phyloP scores from a whole-genome alignment of 345 rosid genomes.

The Salix purpurea region DNA sequence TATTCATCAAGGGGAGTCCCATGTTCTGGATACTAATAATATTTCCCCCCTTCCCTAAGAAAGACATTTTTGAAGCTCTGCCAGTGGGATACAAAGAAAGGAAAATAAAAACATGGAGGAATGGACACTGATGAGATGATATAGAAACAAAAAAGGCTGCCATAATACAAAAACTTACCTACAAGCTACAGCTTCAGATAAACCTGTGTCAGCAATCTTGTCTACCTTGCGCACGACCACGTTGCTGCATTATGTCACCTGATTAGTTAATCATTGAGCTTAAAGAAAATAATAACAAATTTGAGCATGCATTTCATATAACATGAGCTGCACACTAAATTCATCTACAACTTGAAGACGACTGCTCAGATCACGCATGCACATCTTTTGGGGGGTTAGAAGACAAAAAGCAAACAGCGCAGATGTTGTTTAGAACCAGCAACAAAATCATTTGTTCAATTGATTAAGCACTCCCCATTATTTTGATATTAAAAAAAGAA shows the following conservation, averaged over 20 bases:
- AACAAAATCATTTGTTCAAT: no score
- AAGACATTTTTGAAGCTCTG: no score
- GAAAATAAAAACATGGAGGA: background rate
- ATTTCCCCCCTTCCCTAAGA: no score
- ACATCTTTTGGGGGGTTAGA: background rate
- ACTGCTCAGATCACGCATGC: background rate
- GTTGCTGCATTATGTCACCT: constrained; percentile 40
- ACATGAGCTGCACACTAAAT: background rate
- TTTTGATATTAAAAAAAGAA: no score
- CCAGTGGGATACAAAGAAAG: background rate
- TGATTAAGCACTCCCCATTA: no score
- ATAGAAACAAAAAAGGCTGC: background rate
- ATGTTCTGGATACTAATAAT: no score
- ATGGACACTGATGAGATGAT: no score
- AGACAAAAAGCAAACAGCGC: no score
- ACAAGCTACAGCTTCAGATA: constrained; percentile 41
- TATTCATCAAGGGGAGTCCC: no score
- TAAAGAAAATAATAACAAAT: background rate
- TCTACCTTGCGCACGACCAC: constrained; percentile 69
- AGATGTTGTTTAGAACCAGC: no score
- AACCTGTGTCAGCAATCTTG: constrained; percentile 40
- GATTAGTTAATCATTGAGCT: constrained; percentile 3
- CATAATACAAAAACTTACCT: constrained; percentile 35
- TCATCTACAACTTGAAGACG: background rate
- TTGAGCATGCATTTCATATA: background rate